Percentiles rank a stretch among this genome's conserved stretches.
Conservation (phyloP, 352 stramenopile species). For the Phytophthora pinifolia region DNA sequence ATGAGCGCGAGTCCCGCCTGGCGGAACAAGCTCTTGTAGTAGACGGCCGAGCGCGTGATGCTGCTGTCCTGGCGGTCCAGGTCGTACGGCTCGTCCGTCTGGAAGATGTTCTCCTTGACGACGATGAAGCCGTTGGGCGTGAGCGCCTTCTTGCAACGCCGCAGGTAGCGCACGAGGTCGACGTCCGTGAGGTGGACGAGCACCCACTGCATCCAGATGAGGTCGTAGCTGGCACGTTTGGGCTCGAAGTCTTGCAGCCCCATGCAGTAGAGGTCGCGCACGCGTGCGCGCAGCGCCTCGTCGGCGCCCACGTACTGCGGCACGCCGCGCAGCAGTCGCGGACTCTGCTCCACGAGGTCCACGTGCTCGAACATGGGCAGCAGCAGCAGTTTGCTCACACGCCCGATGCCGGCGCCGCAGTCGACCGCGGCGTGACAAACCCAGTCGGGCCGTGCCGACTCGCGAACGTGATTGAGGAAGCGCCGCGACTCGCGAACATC, state of each 20-base stretch:
- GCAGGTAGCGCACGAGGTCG: slow-evolving; percentile 93
- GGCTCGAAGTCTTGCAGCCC: slow-evolving; percentile 93
- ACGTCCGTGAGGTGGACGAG: slow-evolving; percentile 94
- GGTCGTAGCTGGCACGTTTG: slow-evolving; percentile 77
- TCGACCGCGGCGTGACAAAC: slow-evolving; percentile 56
- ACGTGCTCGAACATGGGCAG: slow-evolving; percentile 86
- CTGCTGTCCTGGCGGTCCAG: slow-evolving; percentile 94
- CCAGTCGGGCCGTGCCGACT: slow-evolving; percentile 49
- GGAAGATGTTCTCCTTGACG: slow-evolving; percentile 92
- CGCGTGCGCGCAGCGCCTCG: slow-evolving; percentile 28
- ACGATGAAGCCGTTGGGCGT: slow-evolving; percentile 58
- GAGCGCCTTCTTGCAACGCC: slow-evolving; percentile 79
- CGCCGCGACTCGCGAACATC: slow-evolving; percentile 79
- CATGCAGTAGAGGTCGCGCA: slow-evolving; percentile 88
- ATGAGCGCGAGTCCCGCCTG: slow-evolving; percentile 90
- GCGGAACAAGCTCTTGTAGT: slow-evolving; percentile 93
- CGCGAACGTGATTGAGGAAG: slow-evolving; percentile 48
- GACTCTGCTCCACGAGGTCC: slow-evolving; percentile 95
- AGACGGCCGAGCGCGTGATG: slow-evolving; percentile 86
- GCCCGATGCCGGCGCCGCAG: slow-evolving; percentile 93
- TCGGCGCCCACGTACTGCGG: slow-evolving; percentile 86
- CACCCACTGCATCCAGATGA: slow-evolving; percentile 98
- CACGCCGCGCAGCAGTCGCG: slow-evolving; percentile 86
- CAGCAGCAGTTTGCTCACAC: slow-evolving; percentile 94
- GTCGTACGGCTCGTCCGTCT: slow-evolving; percentile 79